Conservation (phyloP, 108 stramenopile genomes). For the Nitzschia palea region DNA sequence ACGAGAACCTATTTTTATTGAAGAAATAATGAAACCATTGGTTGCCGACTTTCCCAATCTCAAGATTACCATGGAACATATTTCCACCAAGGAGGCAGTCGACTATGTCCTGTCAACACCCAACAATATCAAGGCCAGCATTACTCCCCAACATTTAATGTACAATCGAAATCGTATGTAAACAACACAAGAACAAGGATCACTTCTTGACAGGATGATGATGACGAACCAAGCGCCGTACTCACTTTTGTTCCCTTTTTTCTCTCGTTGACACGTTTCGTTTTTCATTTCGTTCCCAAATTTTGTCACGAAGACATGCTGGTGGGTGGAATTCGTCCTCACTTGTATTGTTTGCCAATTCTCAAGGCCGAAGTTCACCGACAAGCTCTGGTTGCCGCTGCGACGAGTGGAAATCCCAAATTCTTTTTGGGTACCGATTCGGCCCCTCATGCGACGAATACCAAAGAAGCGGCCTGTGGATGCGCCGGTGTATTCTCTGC, state of each 20-base stretch:
- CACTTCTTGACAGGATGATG: too few species aligned
- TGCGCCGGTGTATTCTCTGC: slow-evolving; percentile 98
- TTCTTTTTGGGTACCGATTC: slow-evolving; percentile 99
- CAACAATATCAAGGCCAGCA: slow-evolving; percentile 92
- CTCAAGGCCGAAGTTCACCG: slow-evolving; percentile 97
- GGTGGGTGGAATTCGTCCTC: slow-evolving; percentile 94
- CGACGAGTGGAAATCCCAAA: slow-evolving; percentile 86
- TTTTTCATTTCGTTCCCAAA: neutral
- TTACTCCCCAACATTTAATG: slow-evolving; percentile 97
- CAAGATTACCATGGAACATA: slow-evolving; percentile 98
- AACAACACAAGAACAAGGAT: too few species aligned
- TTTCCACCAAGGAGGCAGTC: slow-evolving; percentile 89
- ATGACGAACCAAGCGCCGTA: too few species aligned
- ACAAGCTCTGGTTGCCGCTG: slow-evolving; percentile 86
- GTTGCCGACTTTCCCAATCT: slow-evolving; percentile 82
- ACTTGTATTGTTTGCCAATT: slow-evolving; percentile 98
- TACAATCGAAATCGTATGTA: slow-evolving; percentile 96
- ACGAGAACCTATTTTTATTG: slow-evolving; percentile 93
- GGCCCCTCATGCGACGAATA: slow-evolving; percentile 87
- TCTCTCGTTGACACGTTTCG: neutral
- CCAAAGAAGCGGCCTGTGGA: slow-evolving; percentile 89
- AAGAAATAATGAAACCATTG: slow-evolving; percentile 89
- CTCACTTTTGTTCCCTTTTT: neutral
- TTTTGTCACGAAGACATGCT: slow-evolving; percentile 53
- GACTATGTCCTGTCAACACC: slow-evolving; percentile 84